phyloP scores from a whole-genome alignment of 208 protist species.

The Crithidia thermophila region DNA sequence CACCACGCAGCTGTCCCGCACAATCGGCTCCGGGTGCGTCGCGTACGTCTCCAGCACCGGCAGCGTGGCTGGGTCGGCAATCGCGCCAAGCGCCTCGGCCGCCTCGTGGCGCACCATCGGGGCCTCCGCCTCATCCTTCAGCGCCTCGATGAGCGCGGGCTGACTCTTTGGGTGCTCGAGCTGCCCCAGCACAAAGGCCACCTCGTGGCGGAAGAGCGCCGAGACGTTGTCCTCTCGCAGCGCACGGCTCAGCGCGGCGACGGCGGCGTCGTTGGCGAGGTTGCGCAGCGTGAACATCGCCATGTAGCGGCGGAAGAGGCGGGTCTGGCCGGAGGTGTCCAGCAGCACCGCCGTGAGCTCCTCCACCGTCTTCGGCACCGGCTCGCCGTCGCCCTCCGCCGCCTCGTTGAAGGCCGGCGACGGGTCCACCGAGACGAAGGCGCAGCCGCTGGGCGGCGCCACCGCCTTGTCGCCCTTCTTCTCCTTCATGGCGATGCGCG shows the following conservation, averaged over 20 bases:
- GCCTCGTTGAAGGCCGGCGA: conserved; percentile 77
- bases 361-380: conserved; percentile 44
- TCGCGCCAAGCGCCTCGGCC: conserved; percentile 97
- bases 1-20: conserved; percentile 85
- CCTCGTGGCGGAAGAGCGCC: conserved; percentile 97
- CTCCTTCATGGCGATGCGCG: conserved; percentile 69
- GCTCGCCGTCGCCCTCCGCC: conserved; percentile 23
- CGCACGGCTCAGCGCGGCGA: conserved; percentile 80
- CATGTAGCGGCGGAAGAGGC: conserved; percentile 95
- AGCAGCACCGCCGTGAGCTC: conserved; percentile 70
- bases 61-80: conserved; percentile 81
- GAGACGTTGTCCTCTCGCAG: conserved; percentile 87
- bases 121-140: conserved; percentile 88
- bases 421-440: conserved; percentile 93
- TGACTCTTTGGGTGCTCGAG: conserved; percentile 87
- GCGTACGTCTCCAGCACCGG: conserved; percentile 67
- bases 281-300: conserved; percentile 97
- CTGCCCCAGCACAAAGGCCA: conserved; percentile 98
- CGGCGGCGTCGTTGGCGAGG: conserved; percentile 63
- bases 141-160: conserved; percentile 58
- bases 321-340: conserved; percentile 60
- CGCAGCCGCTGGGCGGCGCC: conserved; percentile 47
- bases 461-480: conserved; percentile 59
- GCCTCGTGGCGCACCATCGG: conserved; percentile 98
- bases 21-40: conserved; percentile 75